Conservation (phyloP, 257 asterid genomes). For the Scutellaria barbata region DNA sequence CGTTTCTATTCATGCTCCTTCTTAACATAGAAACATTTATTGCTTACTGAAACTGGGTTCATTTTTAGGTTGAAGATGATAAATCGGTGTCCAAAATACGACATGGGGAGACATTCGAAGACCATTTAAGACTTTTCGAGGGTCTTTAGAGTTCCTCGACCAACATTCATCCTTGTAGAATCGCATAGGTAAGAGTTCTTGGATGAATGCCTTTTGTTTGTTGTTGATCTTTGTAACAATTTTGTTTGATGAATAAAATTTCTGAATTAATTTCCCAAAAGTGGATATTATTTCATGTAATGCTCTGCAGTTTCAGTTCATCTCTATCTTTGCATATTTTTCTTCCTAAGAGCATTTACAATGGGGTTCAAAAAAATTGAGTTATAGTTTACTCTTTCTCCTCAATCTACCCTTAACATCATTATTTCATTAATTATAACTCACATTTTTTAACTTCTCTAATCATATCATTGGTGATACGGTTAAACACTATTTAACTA, state of each 20-base stretch:
- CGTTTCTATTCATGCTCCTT: constrained; percentile 28
- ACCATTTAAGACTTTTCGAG: constrained; percentile 77
- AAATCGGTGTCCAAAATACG: constrained; percentile 81
- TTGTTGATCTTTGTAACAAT: not conserved
- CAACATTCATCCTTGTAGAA: not conserved
- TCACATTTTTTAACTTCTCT: too few species aligned
- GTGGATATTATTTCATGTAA: not conserved
- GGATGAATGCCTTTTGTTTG: constrained; percentile 14
- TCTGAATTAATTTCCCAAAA: not conserved
- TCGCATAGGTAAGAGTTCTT: constrained; percentile 28
- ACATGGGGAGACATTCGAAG: constrained; percentile 82
- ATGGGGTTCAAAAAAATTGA: too few species aligned
- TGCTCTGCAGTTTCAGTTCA: constrained; percentile 19
- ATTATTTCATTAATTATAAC: too few species aligned
- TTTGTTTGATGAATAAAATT: constrained; percentile 16
- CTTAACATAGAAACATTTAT: not conserved
- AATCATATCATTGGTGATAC: too few species aligned
- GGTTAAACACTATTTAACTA: too few species aligned
- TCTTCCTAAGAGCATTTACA: too few species aligned
- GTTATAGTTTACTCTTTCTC: too few species aligned
- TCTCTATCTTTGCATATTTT: constrained; percentile 9
- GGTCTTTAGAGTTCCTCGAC: constrained; percentile 53
- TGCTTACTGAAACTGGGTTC: constrained; percentile 17
- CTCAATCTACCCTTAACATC: too few species aligned
- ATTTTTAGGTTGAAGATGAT: constrained; percentile 75